These are phyloP conservation scores for Colletotrichum spaethianum DNA, from an alignment of 2,329 filamentous ascomycete genomes.

Conservation along the genomic window DNA sequence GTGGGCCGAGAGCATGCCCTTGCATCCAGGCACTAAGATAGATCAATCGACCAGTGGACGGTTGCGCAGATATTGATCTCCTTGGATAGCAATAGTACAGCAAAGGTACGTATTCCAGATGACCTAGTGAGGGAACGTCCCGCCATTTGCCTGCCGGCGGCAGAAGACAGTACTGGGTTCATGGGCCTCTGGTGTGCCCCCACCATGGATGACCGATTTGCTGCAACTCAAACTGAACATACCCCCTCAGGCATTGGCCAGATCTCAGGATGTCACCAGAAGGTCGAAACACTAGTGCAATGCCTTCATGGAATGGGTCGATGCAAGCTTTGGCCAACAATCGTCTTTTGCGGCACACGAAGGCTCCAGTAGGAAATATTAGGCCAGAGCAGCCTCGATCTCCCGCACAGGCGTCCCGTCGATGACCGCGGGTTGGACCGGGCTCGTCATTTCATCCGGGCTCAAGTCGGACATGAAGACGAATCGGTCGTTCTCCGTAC, in stretches of 20 bases:
- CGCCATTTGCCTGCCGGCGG: conserved; percentile 35
- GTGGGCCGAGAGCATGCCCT: conserved; percentile 29
- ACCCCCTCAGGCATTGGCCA: conserved; percentile 27
- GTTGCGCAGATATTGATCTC: conserved; percentile 22
- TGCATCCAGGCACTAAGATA: conserved; percentile 33
- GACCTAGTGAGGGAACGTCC: conserved; percentile 22
- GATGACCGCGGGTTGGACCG: conserved; percentile 29
- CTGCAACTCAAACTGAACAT: conserved; percentile 39
- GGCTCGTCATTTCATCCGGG: conserved; percentile 23
- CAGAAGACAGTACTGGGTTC: conserved; percentile 22
- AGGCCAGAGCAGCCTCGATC: conserved; percentile 22
- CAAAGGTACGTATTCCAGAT: conserved; percentile 27
- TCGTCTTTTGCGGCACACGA: conserved; percentile 23
- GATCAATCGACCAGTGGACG: conserved; percentile 33
- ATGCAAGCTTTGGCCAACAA: conserved; percentile 39
- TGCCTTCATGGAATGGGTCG: conserved; percentile 27
- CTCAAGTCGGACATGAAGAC: conserved; percentile 5
- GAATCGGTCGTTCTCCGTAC: conserved; percentile 26
- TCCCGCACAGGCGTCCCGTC: conserved; percentile 12
- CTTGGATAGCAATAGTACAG: conserved; percentile 9
- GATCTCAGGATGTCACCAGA: conserved; percentile 36
- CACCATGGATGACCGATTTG: conserved; percentile 25
- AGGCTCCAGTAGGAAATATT: conserved; percentile 31
- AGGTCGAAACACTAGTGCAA: conserved; percentile 40
- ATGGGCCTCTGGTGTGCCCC: conserved; percentile 25